These are phyloP conservation scores for Pichia inconspicua DNA, from an alignment of 1,139 yeast genomes.

Conservation along the genomic window DNA sequence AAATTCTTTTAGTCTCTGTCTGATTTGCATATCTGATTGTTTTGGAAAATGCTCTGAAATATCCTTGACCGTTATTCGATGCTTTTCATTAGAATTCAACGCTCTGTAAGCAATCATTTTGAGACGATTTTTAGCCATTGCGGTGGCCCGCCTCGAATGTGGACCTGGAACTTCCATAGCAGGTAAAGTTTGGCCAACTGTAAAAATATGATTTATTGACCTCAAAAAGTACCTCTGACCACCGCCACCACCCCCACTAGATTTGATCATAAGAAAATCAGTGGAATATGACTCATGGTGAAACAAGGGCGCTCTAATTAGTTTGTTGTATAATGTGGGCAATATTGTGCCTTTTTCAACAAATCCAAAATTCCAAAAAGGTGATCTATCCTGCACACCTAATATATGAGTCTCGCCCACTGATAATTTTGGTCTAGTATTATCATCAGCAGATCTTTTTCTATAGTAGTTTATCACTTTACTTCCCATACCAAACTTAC, in stretches of 20 bases:
- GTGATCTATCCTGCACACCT: constrained; percentile 91
- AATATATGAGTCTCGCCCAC: constrained; percentile 94
- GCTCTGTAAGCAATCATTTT: constrained; percentile 92
- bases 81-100: constrained; percentile 65
- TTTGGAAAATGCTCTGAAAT: constrained; percentile 92
- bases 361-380: constrained; percentile 97
- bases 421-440: constrained; percentile 76
- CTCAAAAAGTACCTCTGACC: constrained; percentile 55
- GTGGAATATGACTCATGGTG: constrained; percentile 73
- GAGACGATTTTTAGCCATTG: constrained; percentile 82
- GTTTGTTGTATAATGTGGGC: constrained; percentile 86
- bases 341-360: constrained; percentile 93
- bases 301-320: constrained; percentile 89
- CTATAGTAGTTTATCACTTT: constrained; percentile 89
- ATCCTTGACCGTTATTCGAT: constrained; percentile 78
- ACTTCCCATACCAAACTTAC: constrained; percentile 94
- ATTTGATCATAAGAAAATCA: constrained; percentile 73
- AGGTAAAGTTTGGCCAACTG: constrained; percentile 90
- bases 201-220: constrained; percentile 62
- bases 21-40: constrained; percentile 94
- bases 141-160: constrained; percentile 90
- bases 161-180: constrained; percentile 97
- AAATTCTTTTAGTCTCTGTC: constrained; percentile 91
- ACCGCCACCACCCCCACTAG: constrained; percentile 73
- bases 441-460: constrained; percentile 74